Evolutionary conservation across 495 filamentous ascomycete species (phyloP).

Genomic region (Penicillium daleae): DNA sequence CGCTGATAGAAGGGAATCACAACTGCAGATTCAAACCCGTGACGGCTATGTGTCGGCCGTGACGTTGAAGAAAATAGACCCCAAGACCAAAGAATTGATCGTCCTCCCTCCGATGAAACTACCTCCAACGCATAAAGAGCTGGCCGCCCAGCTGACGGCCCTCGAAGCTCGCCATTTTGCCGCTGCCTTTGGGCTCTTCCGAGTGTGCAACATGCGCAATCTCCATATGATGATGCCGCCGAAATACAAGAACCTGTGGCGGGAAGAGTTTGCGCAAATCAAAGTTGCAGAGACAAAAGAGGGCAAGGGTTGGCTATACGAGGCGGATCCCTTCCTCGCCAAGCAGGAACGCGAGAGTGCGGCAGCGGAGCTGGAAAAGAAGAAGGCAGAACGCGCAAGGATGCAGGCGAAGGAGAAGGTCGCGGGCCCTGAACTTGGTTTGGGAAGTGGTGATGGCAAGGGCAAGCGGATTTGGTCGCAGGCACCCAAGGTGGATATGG

Average conservation of each 20-base stretch:
- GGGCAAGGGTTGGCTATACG: conserved; percentile 89
- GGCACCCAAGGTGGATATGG: conserved; percentile 92
- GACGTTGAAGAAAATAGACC: conserved; percentile 74
- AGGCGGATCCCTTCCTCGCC: conserved; percentile 88
- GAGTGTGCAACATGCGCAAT: conserved; percentile 92
- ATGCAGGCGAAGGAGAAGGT: conserved; percentile 64
- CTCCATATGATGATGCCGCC: conserved; percentile 94
- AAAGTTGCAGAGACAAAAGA: conserved; percentile 76
- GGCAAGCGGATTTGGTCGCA: conserved; percentile 74
- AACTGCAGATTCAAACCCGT: conserved; percentile 47
- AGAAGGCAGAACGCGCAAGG: conserved; percentile 62
- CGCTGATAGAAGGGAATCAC: conserved; percentile 17
- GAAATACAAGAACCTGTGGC: conserved; percentile 84
- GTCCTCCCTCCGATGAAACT: conserved; percentile 78
- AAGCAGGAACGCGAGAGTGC: conserved; percentile 77
- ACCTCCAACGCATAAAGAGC: conserved; percentile 71
- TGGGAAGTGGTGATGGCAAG: conserved; percentile 38
- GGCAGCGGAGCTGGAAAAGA: conserved; percentile 71
- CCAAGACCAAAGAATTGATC: conserved; percentile 77
- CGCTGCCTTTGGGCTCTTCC: conserved; percentile 85
- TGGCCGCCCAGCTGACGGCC: conserved; percentile 69
- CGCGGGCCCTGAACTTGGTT: conserved; percentile 48
- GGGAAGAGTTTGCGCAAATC: conserved; percentile 75
- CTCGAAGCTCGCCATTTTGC: conserved; percentile 92
- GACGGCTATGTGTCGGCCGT: conserved; percentile 79